A percentile compares a stretch with the other conserved stretches of the same genome.
phyloP scores from a whole-genome alignment of 148 eudicot genomes.

The Silene conica region DNA sequence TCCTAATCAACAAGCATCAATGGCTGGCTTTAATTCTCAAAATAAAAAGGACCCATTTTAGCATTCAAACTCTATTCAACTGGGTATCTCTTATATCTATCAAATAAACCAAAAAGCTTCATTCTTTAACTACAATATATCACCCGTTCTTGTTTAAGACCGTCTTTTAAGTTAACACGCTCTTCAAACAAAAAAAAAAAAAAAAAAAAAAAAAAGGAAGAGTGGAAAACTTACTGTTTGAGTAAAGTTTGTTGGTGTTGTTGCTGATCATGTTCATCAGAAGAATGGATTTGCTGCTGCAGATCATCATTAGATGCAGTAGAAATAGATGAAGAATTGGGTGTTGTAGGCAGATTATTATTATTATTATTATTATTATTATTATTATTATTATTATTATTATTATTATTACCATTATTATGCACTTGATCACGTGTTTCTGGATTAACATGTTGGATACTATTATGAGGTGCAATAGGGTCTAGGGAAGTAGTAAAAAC shows the following conservation, averaged over 20 bases:
- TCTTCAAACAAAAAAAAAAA: too few species aligned
- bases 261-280: constrained; percentile 15
- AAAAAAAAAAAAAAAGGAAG: background rate
- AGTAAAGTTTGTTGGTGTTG: constrained; percentile 25
- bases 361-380: constrained; percentile 9
- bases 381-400: too few species aligned
- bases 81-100: constrained; percentile 20
- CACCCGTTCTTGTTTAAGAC: background rate
- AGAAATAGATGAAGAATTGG: constrained; percentile 45
- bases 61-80: constrained; percentile 23
- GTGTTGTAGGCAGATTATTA: constrained; percentile 46
- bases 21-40: constrained; percentile 7
- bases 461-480: too few species aligned
- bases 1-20: background rate
- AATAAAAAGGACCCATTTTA: constrained; percentile 28
- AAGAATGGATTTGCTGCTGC: constrained; percentile 10
- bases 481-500: too few species aligned
- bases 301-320: constrained; percentile 36
- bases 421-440: constrained; percentile 26
- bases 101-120: constrained; percentile 11
- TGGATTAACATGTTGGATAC: background rate
- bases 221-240: constrained; percentile 36
- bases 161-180: too few species aligned
- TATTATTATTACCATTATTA: too few species aligned
- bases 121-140: background rate